Evolutionary conservation across 768 basidiomycete species (phyloP), one percentile per base, ranked within the genome.

Genomic region (Phlegmacium glaucopus): DNA sequence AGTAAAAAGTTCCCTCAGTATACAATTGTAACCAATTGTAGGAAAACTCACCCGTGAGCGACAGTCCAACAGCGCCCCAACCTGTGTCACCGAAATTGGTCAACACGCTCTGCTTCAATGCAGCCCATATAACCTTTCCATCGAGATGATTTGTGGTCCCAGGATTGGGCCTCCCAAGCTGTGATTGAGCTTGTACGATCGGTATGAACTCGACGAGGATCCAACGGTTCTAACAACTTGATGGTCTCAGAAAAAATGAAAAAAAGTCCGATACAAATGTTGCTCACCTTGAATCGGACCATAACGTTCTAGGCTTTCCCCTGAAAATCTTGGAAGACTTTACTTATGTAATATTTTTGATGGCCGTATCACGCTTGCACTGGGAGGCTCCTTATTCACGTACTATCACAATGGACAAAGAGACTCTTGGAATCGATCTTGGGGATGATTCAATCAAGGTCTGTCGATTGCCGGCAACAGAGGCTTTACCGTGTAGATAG

Each of bases 141-240:
- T 82, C 81, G 9, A 87, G 59, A 40, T 65, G 57, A 39, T 37
- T 35, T 25, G 36, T 25, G 32, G 29, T 47, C 27, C 42, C 63
- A 39, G 44, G 50, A 39, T 52, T 59, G 16, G 61, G 48, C 60
- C 61, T 61, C 10, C 57, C 58, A 11, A 61, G 55, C 30, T 56
- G 55, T 15, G 59, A 57, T 36, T 39, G 45, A 16, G 56, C 55
- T 41, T 58, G 53, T 16, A 67, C 62, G 8, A 78, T 62, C 1
- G 75, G 69, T 30, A 94, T 77, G 58, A 94, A 84, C 65, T 95
- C 91, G 45, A 93, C 83, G 27, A 95, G 80, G 9, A 94, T 66
- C 88, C 91, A 93, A 30, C 92, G 80, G 62, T 93, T 94, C 90
- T 92, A 45, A 40, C 16, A 13, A 39, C 45, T 50, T 53, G 30